A percentile compares a stretch with the other conserved stretches of the same genome.
Conservation (phyloP, 805 yeast genomes). For the Wickerhamomyces bisporus region DNA sequence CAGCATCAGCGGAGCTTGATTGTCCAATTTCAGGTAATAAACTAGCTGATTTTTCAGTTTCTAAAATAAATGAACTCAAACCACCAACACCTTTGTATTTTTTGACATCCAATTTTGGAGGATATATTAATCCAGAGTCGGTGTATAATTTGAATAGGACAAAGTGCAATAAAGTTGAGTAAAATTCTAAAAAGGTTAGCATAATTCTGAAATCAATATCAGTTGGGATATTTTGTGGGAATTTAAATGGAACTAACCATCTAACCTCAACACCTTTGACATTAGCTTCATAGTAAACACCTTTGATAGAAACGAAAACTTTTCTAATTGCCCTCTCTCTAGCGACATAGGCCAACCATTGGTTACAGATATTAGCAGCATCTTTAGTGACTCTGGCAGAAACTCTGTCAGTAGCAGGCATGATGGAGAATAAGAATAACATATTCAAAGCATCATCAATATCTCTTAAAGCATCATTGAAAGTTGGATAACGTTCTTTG, state of each 20-base stretch:
- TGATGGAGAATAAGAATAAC: slow-evolving; percentile 87
- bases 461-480: slow-evolving; percentile 87
- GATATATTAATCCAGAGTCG: slow-evolving; percentile 82
- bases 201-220: slow-evolving; percentile 95
- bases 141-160: slow-evolving; percentile 80
- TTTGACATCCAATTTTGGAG: slow-evolving; percentile 69
- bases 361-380: slow-evolving; percentile 82
- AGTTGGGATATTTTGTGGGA: slow-evolving; percentile 90
- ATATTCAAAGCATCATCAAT: slow-evolving; percentile 92
- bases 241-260: slow-evolving; percentile 97
- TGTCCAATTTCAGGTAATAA: slow-evolving; percentile 20
- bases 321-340: slow-evolving; percentile 76
- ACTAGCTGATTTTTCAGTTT: slow-evolving; percentile 32
- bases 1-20: slow-evolving; percentile 27
- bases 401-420: slow-evolving; percentile 89
- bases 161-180: slow-evolving; percentile 86
- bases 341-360: slow-evolving; percentile 93
- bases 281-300: slow-evolving; percentile 90
- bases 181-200: slow-evolving; percentile 94
- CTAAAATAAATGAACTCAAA: slow-evolving; percentile 73
- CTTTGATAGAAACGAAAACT: slow-evolving; percentile 94
- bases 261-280: slow-evolving; percentile 88
- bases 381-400: slow-evolving; percentile 78
- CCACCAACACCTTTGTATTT: slow-evolving; percentile 89
- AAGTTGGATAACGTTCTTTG: slow-evolving; percentile 93